A percentile compares a stretch with the other conserved stretches of the same genome.
Conservation (phyloP, 352 stramenopile genomes). For the Pythium dissotocum region DNA sequence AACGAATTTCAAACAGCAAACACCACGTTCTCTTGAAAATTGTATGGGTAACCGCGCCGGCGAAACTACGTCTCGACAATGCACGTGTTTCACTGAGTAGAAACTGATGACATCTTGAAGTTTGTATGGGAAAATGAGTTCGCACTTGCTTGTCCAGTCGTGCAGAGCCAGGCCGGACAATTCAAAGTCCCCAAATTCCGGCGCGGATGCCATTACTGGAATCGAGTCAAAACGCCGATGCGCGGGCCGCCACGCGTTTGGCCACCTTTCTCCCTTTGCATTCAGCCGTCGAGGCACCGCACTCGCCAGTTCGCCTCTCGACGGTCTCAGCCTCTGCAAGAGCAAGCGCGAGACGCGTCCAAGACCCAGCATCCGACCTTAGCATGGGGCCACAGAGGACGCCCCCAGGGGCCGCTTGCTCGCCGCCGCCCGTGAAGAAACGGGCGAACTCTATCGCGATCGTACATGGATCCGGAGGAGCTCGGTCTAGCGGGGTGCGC, state of each 20-base stretch:
- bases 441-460: not conserved
- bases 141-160: not conserved
- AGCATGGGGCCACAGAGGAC: not conserved
- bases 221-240: not conserved
- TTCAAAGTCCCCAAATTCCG: not conserved
- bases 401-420: not conserved
- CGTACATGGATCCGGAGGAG: not conserved
- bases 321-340: not conserved
- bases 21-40: not conserved
- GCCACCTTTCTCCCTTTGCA: not conserved
- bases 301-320: not conserved
- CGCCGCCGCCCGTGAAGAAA: not conserved
- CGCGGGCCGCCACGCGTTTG: not conserved
- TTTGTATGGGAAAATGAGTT: conserved; percentile 1
- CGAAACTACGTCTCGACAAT: not conserved
- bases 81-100: too few species aligned
- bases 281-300: not conserved
- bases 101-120: not conserved
- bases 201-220: not conserved
- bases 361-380: not conserved
- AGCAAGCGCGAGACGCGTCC: not conserved
- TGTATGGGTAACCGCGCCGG: not conserved
- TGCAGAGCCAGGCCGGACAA: not conserved
- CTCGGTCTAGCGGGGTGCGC: not conserved
- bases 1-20: too few species aligned